Evolutionary conservation across 306 rosid species (phyloP), one percentile per base, ranked within the genome.

Genomic region (Malus fusca): DNA sequence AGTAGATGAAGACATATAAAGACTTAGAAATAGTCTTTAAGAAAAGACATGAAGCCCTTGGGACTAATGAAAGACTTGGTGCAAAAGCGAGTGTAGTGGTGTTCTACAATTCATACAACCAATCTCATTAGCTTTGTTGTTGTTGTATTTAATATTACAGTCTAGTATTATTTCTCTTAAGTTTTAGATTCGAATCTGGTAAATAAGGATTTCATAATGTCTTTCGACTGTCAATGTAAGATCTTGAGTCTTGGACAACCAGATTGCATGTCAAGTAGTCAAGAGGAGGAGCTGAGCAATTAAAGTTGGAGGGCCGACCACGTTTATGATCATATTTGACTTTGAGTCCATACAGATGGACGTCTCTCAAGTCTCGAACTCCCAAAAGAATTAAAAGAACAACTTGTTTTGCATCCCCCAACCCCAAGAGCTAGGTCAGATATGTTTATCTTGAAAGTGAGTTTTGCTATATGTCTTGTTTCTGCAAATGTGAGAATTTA

Each of bases 281-380:
- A 5, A 69, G 21, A 12, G 14, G 68, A 62, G 40, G 23, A 75
- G 68, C n/a, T 15, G 26, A 19, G 15, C 22, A 62, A 28, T 75
- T 80, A 53, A 53, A 71, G 30, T 18, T 69, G 62, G 72, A 75
- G 62, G 72, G 69, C 80, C 67, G 53, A 62, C 68, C 80, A 28
- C 48, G 33, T 48, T 48, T 48, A 48, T 5, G 25, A 25, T 35
- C 60, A 23, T 69, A 33, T 42, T 51, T 69, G 84, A 75, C 80
- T 63, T 33, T 33, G 60, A 25, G 21, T 66, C 31, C 56, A n/a
- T 22, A 33, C 68, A 28, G 30, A 59, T 53, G 0, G 2, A 62
- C 30, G 46, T 30, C 59, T 28, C 21, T 71, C 8, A 9, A 53
- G 40, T 11, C 31, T 62, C 6, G 42, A 74, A 25, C 43, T 11